phyloP scores from a whole-genome alignment of 352 stramenopile genomes.

The Pythium brachiatum region DNA sequence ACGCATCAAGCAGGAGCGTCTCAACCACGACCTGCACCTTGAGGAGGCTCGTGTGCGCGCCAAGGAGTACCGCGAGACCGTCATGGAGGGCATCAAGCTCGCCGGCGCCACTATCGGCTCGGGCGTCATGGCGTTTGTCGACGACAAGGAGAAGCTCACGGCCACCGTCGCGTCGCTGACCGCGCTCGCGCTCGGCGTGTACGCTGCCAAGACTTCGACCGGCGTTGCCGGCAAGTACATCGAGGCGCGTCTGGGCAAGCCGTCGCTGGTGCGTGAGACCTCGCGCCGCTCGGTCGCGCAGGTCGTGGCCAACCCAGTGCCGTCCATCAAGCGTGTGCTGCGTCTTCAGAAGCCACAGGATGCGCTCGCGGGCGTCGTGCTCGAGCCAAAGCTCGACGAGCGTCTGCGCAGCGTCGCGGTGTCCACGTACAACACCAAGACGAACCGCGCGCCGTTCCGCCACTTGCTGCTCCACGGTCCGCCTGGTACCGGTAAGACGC shows the following conservation, averaged over 20 bases:
- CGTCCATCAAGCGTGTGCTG: conserved; percentile 86
- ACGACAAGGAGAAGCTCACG: conserved; percentile 55
- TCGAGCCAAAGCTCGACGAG: conserved; percentile 97
- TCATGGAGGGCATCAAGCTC: conserved; percentile 96
- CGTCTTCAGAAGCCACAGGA: conserved; percentile 89
- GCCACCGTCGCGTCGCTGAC: conserved; percentile 94
- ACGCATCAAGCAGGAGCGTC: conserved; percentile 93
- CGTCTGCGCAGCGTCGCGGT: conserved; percentile 16
- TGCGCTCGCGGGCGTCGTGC: conserved; percentile 96
- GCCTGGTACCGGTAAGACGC: conserved; percentile 98
- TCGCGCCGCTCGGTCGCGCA: conserved; percentile 83
- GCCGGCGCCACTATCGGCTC: conserved; percentile 92
- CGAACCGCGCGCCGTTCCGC: conserved; percentile 97
- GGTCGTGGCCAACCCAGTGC: conserved; percentile 86
- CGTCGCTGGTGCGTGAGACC: conserved; percentile 97
- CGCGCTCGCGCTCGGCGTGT: conserved; percentile 94
- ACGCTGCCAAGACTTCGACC: conserved; percentile 93
- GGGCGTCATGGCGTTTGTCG: conserved; percentile 66
- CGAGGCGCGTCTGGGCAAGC: conserved; percentile 94
- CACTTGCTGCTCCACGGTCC: conserved; percentile 98
- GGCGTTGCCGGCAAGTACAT: conserved; percentile 93
- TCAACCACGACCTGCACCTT: conserved; percentile 98
- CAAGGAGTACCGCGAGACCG: conserved; percentile 71
- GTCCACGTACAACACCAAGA: conserved; percentile 73
- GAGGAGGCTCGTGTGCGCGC: conserved; percentile 93